Evolutionary conservation across 176 grass and related monocot genomes (phyloP).

Genomic region (Themeda triandra): DNA sequence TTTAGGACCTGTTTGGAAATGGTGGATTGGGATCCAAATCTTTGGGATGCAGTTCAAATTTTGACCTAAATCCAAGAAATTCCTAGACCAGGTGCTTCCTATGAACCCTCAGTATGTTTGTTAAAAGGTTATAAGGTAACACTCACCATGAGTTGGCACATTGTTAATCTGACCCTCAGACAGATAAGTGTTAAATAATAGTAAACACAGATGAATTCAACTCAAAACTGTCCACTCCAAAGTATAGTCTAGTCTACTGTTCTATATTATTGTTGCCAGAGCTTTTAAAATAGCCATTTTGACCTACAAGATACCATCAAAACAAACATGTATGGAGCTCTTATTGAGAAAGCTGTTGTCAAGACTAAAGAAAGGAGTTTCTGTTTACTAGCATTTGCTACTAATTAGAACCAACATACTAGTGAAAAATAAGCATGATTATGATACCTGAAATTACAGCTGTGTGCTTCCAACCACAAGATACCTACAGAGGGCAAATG

Average conservation of each 20-base stretch:
- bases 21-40: neutral
- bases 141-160: neutral
- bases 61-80: neutral
- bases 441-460: constrained; percentile 85
- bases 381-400: neutral
- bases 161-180: neutral
- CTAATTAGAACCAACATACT: constrained; percentile 2
- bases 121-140: neutral
- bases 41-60: neutral
- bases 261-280: neutral
- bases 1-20: neutral
- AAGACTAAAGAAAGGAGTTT: neutral
- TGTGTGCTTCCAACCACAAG: constrained; percentile 99
- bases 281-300: neutral
- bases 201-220: neutral
- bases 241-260: neutral
- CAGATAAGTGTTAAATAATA: neutral
- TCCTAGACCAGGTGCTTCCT: neutral
- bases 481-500: constrained; percentile 55
- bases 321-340: constrained; percentile 13
- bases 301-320: neutral
- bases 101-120: neutral
- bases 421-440: neutral
- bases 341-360: neutral
- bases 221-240: neutral